phyloP scores from a whole-genome alignment of 73 alveolate genomes.

The Paramecium sonneborni region DNA sequence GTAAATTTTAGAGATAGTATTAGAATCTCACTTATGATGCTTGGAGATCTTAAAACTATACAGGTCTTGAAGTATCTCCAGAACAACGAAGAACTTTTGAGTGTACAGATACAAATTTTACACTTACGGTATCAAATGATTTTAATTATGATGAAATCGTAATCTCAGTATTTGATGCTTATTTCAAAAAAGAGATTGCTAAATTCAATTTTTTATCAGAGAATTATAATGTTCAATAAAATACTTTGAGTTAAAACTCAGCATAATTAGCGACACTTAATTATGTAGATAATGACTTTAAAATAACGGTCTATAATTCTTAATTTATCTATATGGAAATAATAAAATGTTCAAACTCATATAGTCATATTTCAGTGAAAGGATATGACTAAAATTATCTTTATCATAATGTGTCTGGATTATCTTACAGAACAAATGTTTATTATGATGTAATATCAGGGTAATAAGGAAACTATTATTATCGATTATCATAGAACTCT shows the following conservation, averaged over 20 bases:
- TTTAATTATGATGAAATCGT: background rate
- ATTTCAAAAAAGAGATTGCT: background rate
- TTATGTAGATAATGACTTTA: background rate
- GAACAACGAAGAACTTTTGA: background rate
- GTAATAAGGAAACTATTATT: background rate
- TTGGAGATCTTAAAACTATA: background rate
- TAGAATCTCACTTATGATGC: background rate
- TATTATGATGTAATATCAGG: background rate
- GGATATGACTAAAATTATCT: background rate
- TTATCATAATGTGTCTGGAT: background rate
- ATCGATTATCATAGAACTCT: background rate
- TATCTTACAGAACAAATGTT: background rate
- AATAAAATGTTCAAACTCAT: background rate
- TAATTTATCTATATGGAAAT: background rate
- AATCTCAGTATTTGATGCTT: background rate
- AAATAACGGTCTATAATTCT: background rate
- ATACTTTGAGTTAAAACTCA: background rate
- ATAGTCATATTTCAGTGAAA: background rate
- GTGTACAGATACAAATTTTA: background rate
- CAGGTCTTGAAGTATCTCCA: background rate
- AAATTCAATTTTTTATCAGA: background rate
- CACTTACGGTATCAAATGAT: background rate
- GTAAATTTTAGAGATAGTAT: background rate
- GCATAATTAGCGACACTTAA: background rate
- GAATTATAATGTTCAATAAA: background rate